Conservation (phyloP, 2,329 filamentous ascomycete genomes). For the Ceratocystis harringtonii region DNA sequence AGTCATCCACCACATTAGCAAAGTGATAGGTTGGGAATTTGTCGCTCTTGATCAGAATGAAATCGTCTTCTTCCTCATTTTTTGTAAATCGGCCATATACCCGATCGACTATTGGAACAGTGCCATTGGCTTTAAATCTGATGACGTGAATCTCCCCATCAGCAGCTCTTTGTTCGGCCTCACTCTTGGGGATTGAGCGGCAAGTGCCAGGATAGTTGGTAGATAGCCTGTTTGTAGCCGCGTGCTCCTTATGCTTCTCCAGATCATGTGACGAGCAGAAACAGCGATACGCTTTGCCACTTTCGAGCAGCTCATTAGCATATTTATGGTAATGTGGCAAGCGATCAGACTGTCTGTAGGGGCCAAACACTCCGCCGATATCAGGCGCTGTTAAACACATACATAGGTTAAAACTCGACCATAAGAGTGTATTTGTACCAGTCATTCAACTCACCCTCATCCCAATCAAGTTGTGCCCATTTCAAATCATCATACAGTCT, state of each 20-base stretch:
- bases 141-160: conserved; percentile 60
- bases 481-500: conserved; percentile 62
- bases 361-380: conserved; percentile 64
- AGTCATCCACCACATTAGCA: conserved; percentile 92
- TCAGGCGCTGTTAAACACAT: conserved; percentile 46
- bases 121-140: conserved; percentile 48
- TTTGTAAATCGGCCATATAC: conserved; percentile 59
- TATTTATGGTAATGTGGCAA: conserved; percentile 57
- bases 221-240: conserved; percentile 36
- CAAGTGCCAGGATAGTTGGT: conserved; percentile 51
- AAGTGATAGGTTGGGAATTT: conserved; percentile 93
- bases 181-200: conserved; percentile 44
- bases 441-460: conserved; percentile 49
- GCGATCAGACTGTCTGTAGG: conserved; percentile 63
- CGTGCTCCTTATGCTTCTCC: conserved; percentile 47
- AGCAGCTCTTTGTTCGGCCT: conserved; percentile 56
- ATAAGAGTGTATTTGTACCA: background rate
- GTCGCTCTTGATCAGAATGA: conserved; percentile 80
- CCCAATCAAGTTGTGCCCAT: conserved; percentile 87
- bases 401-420: background rate
- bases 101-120: conserved; percentile 38
- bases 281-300: conserved; percentile 74
- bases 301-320: conserved; percentile 50
- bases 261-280: conserved; percentile 70
- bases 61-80: conserved; percentile 52